Evolutionary conservation across 2,329 filamentous ascomycete genomes (phyloP).

Genomic region (Epichloe amarillans): DNA sequence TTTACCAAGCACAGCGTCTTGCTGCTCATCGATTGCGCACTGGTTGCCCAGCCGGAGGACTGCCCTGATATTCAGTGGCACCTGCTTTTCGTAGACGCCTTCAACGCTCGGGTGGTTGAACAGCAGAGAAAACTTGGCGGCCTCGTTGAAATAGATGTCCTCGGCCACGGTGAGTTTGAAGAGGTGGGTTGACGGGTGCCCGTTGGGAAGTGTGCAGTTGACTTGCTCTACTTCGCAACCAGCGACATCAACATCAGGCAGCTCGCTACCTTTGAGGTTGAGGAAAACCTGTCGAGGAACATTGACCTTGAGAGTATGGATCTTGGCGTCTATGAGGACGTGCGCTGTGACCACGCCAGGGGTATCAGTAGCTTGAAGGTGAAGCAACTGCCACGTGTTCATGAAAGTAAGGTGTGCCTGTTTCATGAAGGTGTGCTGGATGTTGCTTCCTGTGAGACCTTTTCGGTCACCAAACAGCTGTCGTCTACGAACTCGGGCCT

Average conservation of each 20-base stretch:
- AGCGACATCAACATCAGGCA: constrained; percentile 77
- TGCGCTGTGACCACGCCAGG: constrained; percentile 82
- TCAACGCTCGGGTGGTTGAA: constrained; percentile 93
- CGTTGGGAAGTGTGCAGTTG: constrained; percentile 85
- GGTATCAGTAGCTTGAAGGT: constrained; percentile 68
- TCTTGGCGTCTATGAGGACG: constrained; percentile 84
- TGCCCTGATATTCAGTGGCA: constrained; percentile 76
- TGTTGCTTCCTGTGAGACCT: constrained; percentile 33
- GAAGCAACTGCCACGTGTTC: constrained; percentile 88
- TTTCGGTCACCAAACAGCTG: constrained; percentile 87
- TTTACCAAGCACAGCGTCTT: constrained; percentile 80
- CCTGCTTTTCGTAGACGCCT: constrained; percentile 89
- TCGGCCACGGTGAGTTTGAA: constrained; percentile 90
- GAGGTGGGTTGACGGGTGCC: constrained; percentile 82
- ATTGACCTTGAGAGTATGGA: constrained; percentile 77
- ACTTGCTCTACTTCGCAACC: constrained; percentile 88
- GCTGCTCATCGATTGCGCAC: constrained; percentile 85
- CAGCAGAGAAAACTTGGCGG: constrained; percentile 66
- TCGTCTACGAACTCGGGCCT: constrained; percentile 69
- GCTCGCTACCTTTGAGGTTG: constrained; percentile 74
- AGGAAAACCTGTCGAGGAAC: constrained; percentile 84
- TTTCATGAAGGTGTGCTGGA: constrained; percentile 67
- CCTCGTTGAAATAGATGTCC: constrained; percentile 72
- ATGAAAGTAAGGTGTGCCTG: constrained; percentile 84
- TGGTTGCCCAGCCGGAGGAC: constrained; percentile 80